A percentile compares a stretch with the other conserved stretches of the same genome.
phyloP scores from a whole-genome alignment of 2,329 filamentous ascomycete species.

The Aspergillus tamarii region DNA sequence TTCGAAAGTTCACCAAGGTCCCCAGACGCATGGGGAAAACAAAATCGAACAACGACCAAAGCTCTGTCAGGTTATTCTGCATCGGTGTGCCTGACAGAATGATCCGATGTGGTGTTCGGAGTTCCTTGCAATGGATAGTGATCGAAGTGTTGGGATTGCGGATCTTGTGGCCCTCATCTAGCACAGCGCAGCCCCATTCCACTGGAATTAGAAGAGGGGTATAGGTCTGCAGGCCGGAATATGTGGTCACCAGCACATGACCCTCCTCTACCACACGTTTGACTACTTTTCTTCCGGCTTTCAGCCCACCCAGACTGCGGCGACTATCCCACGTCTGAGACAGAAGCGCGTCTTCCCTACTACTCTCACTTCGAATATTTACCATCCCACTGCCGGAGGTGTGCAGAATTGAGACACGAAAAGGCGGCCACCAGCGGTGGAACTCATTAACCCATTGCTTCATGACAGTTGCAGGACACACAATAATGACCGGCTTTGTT shows the following conservation, averaged over 20 bases:
- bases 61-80: constrained; percentile 92
- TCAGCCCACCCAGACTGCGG: constrained; percentile 57
- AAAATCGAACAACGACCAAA: constrained; percentile 98
- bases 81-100: constrained; percentile 97
- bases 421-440: constrained; percentile 98
- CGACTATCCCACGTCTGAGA: constrained; percentile 55
- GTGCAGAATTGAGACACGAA: constrained; percentile 92
- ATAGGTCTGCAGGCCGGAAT: constrained; percentile 93
- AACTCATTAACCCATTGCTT: constrained; percentile 99
- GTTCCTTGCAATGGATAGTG: constrained; percentile 91
- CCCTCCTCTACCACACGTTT: constrained; percentile 80
- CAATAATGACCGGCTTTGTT: constrained; percentile 82
- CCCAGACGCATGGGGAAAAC: constrained; percentile 95
- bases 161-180: constrained; percentile 98
- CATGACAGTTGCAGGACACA: constrained; percentile 91
- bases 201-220: constrained; percentile 78
- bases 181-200: constrained; percentile 89
- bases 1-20: constrained; percentile 85
- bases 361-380: constrained; percentile 66
- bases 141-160: constrained; percentile 94
- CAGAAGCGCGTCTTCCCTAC: constrained; percentile 65
- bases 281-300: constrained; percentile 77
- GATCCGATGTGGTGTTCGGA: constrained; percentile 85
- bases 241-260: constrained; percentile 93
- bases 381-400: constrained; percentile 97